phyloP scores from a whole-genome alignment of 306 rosid species.

The Vigna angularis region DNA sequence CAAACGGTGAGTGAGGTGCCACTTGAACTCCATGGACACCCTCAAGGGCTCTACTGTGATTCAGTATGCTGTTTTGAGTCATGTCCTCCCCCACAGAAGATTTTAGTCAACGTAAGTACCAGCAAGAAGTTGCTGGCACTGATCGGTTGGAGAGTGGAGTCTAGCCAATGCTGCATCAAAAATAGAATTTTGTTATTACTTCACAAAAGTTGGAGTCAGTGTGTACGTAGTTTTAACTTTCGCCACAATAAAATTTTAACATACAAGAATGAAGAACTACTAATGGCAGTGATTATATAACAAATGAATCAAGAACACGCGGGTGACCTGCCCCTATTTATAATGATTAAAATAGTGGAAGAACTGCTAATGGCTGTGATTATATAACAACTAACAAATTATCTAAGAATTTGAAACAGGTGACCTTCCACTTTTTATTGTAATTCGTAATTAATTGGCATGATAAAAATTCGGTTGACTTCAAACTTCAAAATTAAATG shows the following conservation, averaged over 20 bases:
- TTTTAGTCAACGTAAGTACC: conserved; percentile 56
- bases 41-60: conserved; percentile 64
- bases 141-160: conserved; percentile 43
- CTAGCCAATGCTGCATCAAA: conserved; percentile 49
- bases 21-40: conserved; percentile 82
- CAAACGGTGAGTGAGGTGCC: conserved; percentile 65
- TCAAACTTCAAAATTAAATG: background rate
- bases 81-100: conserved; percentile 47
- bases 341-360: background rate
- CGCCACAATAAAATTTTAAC: background rate
- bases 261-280: conserved; percentile 6
- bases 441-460: background rate
- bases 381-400: conserved; percentile 34
- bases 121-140: conserved; percentile 80
- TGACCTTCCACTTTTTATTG: conserved; percentile 10
- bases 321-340: background rate
- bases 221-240: background rate
- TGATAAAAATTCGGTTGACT: conserved; percentile 10
- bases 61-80: conserved; percentile 55
- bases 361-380: background rate
- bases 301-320: conserved; percentile 19
- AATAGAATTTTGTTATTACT: conserved; percentile 36
- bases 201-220: background rate
- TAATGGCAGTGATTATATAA: conserved; percentile 1
- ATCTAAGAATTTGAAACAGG: conserved; percentile 4